Conservation (phyloP, 257 asterid genomes). For the Nicotiana attenuata region DNA sequence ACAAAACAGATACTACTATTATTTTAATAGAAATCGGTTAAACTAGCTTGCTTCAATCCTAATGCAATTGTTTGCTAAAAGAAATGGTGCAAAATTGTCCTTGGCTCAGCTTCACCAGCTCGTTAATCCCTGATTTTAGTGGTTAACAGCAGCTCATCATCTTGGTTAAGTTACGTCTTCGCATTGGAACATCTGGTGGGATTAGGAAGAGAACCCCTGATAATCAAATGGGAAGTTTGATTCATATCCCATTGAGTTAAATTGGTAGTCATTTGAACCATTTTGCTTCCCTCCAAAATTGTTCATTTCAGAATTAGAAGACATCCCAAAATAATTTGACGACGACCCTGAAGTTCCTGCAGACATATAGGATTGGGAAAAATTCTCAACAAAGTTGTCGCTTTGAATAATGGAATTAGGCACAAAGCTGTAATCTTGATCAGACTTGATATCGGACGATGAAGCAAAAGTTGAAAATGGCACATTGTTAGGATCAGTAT, state of each 20-base stretch:
- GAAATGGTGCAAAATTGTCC: neutral
- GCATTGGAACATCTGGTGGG: neutral
- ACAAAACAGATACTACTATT: no score
- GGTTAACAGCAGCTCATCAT: neutral
- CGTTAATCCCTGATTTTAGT: neutral
- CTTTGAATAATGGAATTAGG: neutral
- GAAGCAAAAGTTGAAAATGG: slow-evolving; percentile 18
- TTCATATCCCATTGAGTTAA: slow-evolving; percentile 33
- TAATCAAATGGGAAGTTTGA: slow-evolving; percentile 33
- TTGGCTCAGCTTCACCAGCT: neutral
- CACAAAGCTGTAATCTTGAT: slow-evolving; percentile 18
- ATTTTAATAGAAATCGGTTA: neutral
- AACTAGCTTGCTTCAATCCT: neutral
- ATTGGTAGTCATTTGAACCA: slow-evolving; percentile 14
- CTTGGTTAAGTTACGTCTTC: neutral
- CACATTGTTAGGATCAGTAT: slow-evolving; percentile 19
- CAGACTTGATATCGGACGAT: slow-evolving; percentile 13
- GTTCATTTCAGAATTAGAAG: slow-evolving; percentile 6
- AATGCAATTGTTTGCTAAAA: neutral
- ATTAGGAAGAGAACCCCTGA: slow-evolving; percentile 21
- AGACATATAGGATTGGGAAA: neutral
- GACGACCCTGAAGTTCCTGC: neutral
- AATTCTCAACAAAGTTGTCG: neutral
- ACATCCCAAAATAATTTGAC: neutral
- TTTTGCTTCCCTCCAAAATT: slow-evolving; percentile 21